Conservation (phyloP, 495 filamentous ascomycete genomes). For the Aspergillus leporis region DNA sequence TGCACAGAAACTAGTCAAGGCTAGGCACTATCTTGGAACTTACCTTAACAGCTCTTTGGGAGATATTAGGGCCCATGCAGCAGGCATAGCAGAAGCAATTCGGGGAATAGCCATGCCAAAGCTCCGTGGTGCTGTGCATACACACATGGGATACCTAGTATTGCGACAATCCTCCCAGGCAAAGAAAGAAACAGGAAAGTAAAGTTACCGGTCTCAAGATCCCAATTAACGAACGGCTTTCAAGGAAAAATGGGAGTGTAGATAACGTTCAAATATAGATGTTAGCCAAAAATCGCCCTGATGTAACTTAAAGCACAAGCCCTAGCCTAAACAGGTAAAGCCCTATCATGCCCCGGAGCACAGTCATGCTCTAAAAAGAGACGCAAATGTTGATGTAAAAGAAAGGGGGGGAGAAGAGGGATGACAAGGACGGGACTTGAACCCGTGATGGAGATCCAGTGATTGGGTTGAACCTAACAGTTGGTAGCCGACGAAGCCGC, state of each 20-base stretch:
- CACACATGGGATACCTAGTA: too few relatives aligned
- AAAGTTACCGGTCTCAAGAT: too few relatives aligned
- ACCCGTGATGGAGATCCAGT: neutral
- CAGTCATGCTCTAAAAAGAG: neutral
- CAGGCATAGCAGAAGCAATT: neutral
- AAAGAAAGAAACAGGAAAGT: too few relatives aligned
- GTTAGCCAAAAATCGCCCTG: too few relatives aligned
- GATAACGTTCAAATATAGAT: neutral
- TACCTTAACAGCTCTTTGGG: too few relatives aligned
- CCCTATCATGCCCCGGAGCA: neutral
- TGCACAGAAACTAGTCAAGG: neutral
- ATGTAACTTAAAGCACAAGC: neutral
- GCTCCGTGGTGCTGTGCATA: neutral
- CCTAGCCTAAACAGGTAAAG: neutral
- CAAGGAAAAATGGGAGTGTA: neutral
- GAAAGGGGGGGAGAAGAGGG: neutral
- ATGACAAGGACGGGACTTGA: neutral
- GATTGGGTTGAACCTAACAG: neutral
- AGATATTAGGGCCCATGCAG: too few relatives aligned
- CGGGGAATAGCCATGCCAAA: neutral
- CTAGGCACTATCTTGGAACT: too few relatives aligned
- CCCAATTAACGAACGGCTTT: neutral
- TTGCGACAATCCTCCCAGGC: too few relatives aligned
- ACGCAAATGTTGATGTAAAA: too few relatives aligned
- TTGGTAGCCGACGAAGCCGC: neutral